Base-by-base conservation (phyloP, 2,329 filamentous ascomycete species). In the Fusarium continuum region DNA sequence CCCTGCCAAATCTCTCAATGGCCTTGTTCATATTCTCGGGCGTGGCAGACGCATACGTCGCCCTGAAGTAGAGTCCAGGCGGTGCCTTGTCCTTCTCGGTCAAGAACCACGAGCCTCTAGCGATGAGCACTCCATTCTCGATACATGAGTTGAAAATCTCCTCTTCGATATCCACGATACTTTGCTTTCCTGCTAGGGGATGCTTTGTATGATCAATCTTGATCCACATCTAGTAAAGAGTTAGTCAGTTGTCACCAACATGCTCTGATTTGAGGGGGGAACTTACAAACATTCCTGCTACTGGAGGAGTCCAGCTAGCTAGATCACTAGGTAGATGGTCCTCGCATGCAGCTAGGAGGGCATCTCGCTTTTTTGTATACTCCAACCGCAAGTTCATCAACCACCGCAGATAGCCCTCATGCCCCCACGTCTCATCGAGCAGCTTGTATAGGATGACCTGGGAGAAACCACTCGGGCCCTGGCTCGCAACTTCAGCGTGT, bases 211-310 rank as follows among this genome's bases (percentile, higher is more conserved):
- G 85, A 68, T 92, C 84, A 16, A 95, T 79, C 47, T 85, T 81
- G 55, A 95, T 78, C 92, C 92, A 95, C 73, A 91, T 83, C 86
- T 89, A 40, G 14, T 13, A 4, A 4, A 31, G 22, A 23, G 45
- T 36, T 17, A 32, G 48, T 26, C 50, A 39, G 10, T 22, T 4
- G 9, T 19, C 8, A 29, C 11, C 36, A 8, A 6, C n/a, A 11
- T 39, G 40, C 22, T n/a, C 39, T 13, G n/a, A 19, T 28, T 20
- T 22, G 19, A 8, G 5, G n/a, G 5, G n/a, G 2, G 5, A 19
- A 87, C 89, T 83, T 78, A 92, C 90, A 85, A 99, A 99, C 95
- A 99, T 99, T 74, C 94, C 94, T 1, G 93, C 92, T 54, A 84
- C 85, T 1, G 94, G 93, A 1, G 91, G 85, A 22, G 81, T 85